Evolutionary conservation across 2,329 filamentous ascomycete genomes (phyloP).

Genomic region (Cryphonectria parasitica): DNA sequence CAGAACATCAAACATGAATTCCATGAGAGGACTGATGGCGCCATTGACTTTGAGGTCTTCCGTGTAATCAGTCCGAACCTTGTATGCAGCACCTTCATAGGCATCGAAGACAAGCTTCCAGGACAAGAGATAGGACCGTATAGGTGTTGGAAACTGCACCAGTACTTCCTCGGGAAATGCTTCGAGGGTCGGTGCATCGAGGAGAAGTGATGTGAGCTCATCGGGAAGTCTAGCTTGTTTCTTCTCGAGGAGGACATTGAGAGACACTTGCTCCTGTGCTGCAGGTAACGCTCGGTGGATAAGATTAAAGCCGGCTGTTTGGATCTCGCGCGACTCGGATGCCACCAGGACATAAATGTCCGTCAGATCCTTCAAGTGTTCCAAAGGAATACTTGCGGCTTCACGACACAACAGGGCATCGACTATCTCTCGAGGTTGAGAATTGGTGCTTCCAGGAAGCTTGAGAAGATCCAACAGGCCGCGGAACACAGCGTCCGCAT

Average conservation of each 20-base stretch:
- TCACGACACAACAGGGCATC: conserved; percentile 75
- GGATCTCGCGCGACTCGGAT: conserved; percentile 73
- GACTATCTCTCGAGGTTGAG: conserved; percentile 74
- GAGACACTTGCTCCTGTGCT: conserved; percentile 78
- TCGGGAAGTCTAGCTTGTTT: conserved; percentile 75
- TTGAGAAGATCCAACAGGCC: conserved; percentile 69
- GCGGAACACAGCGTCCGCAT: conserved; percentile 57
- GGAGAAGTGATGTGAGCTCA: conserved; percentile 80
- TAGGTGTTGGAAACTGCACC: conserved; percentile 67
- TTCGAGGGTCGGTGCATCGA: conserved; percentile 76
- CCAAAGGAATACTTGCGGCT: conserved; percentile 65
- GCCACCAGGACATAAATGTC: conserved; percentile 78
- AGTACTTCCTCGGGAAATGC: conserved; percentile 68
- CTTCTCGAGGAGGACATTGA: conserved; percentile 76
- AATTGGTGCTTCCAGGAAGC: conserved; percentile 46
- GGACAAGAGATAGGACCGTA: conserved; percentile 82
- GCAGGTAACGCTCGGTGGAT: conserved; percentile 80
- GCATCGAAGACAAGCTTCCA: conserved; percentile 93
- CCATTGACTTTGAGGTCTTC: conserved; percentile 77
- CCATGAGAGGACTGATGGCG: conserved; percentile 69
- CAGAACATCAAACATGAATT: conserved; percentile 83
- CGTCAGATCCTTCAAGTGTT: conserved; percentile 64
- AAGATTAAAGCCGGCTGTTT: conserved; percentile 78
- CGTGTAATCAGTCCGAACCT: conserved; percentile 80
- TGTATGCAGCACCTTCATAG: conserved; percentile 76